A percentile compares a stretch with the other conserved stretches of the same genome.
Conservation (phyloP, 78 protist species). For the Planoprotostelium fungivorum region DNA sequence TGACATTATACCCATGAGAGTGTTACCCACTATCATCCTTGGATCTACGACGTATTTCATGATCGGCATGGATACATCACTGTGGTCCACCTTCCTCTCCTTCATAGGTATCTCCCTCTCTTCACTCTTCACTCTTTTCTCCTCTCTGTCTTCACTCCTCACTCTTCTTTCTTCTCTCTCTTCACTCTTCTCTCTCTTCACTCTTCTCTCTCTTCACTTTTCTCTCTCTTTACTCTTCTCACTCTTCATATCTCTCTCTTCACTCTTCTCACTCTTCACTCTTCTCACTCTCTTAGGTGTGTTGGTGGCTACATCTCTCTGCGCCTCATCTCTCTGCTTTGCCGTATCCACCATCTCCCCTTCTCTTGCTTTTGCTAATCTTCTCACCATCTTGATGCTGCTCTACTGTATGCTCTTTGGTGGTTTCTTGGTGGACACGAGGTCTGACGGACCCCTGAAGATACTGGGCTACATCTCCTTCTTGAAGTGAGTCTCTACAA, state of each 20-base stretch:
- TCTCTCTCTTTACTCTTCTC: too few relatives aligned
- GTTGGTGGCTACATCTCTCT: conserved; percentile 39
- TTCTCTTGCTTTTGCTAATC: conserved; percentile 49
- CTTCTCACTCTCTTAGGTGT: conserved; percentile 40
- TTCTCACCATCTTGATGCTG: conserved; percentile 48
- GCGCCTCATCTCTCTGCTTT: conserved; percentile 69
- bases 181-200: too few relatives aligned
- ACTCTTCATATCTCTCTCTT: too few relatives aligned
- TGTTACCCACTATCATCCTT: conserved; percentile 71
- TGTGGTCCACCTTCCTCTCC: background rate
- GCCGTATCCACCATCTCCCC: conserved; percentile 54
- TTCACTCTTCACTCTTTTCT: too few relatives aligned
- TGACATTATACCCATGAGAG: conserved; percentile 74
- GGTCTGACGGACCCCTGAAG: conserved; percentile 7
- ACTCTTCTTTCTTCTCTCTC: too few relatives aligned
- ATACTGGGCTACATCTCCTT: background rate
- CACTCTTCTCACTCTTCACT: too few relatives aligned
- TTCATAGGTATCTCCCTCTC: too few relatives aligned
- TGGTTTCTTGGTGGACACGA: conserved; percentile 60
- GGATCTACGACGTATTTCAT: conserved; percentile 72
- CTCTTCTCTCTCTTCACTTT: too few relatives aligned
- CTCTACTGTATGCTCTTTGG: conserved; percentile 54
- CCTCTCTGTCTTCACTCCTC: too few relatives aligned
- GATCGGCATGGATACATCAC: conserved; percentile 51
- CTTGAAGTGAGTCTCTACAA: background rate